Conservation (phyloP, 2,329 filamentous ascomycete species). For the Pestalotiopsis sp. region DNA sequence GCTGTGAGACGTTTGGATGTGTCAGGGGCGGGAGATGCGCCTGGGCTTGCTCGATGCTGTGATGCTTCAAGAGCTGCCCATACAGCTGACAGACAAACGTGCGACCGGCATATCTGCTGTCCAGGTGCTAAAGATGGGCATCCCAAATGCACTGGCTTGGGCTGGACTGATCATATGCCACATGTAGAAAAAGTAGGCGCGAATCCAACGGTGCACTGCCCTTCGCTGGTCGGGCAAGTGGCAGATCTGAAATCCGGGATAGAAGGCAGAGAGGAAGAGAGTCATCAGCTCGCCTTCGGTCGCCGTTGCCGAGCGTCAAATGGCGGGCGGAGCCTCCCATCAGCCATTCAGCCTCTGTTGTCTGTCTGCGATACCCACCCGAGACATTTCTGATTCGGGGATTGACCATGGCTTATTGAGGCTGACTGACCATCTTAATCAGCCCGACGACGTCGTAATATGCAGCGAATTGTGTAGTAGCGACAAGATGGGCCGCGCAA, state of each 20-base stretch:
- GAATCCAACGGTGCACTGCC: neutral
- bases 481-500: neutral
- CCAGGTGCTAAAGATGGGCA: neutral
- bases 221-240: neutral
- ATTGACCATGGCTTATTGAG: neutral
- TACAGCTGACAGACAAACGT: neutral
- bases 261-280: neutral
- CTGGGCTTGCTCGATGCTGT: neutral
- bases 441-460: neutral
- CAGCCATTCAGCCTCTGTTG: neutral
- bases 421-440: neutral
- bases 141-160: neutral
- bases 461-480: neutral
- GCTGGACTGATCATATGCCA: neutral
- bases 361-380: neutral
- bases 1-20: constrained; percentile 13
- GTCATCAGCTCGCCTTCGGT: neutral
- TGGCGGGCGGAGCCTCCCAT: neutral
- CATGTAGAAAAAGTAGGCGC: neutral
- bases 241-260: neutral
- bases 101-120: neutral
- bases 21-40: constrained; percentile 4
- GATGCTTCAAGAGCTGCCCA: no score
- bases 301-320: neutral
- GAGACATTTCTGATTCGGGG: neutral